Evolutionary conservation across 2,329 filamentous ascomycete species (phyloP).

Genomic region (Cladophialophora yegresii): DNA sequence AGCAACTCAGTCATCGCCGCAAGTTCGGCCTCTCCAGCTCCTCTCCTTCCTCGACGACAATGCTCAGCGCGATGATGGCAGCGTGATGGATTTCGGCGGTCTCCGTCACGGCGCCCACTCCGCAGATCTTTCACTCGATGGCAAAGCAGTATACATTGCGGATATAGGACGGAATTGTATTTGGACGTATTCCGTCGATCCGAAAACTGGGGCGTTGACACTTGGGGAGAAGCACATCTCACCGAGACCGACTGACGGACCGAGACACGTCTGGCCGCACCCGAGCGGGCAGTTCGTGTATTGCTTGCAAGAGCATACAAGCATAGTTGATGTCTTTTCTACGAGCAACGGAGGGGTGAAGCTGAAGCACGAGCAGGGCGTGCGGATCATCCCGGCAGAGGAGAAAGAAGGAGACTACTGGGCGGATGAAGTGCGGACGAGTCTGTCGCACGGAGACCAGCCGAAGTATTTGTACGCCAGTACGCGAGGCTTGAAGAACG

Average conservation of each 20-base stretch:
- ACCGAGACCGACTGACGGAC: slow-evolving; percentile 34
- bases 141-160: slow-evolving; percentile 36
- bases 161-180: slow-evolving; percentile 39
- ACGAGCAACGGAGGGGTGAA: slow-evolving; percentile 20
- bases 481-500: slow-evolving; percentile 30
- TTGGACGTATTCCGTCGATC: slow-evolving; percentile 35
- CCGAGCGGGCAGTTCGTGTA: slow-evolving; percentile 34
- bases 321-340: slow-evolving; percentile 37
- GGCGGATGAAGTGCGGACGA: slow-evolving; percentile 38
- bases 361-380: slow-evolving; percentile 32
- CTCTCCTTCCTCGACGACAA: slow-evolving; percentile 32
- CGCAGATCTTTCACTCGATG: slow-evolving; percentile 37
- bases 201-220: slow-evolving; percentile 16
- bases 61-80: slow-evolving; percentile 32
- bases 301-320: slow-evolving; percentile 36
- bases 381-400: slow-evolving; percentile 32
- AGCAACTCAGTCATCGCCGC: not conserved
- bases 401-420: slow-evolving; percentile 30
- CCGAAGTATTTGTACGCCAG: slow-evolving; percentile 36
- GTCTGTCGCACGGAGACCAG: slow-evolving; percentile 22
- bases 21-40: slow-evolving; percentile 28
- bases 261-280: slow-evolving; percentile 36
- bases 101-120: slow-evolving; percentile 38
- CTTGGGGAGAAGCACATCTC: slow-evolving; percentile 34
- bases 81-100: slow-evolving; percentile 37